These are phyloP conservation scores for Gonium pectorale DNA, from an alignment of 139 green algal species.

Conservation along the genomic window DNA sequence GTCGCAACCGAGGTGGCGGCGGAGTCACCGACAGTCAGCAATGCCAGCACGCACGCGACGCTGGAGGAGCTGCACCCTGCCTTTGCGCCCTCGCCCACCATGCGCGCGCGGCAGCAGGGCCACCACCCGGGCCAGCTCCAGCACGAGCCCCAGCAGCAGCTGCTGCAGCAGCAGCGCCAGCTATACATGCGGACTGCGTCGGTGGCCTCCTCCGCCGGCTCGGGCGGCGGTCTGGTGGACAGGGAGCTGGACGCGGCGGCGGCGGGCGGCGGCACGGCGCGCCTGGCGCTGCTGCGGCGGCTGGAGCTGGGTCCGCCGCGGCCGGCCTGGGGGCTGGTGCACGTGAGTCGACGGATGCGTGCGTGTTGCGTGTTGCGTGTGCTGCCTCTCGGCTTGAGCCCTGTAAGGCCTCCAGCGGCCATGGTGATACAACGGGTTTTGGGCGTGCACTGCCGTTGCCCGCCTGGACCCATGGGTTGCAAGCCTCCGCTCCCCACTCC, in stretches of 20 bases:
- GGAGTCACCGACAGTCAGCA: background rate
- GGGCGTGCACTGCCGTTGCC: background rate
- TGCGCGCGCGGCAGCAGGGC: no score
- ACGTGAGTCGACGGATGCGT: background rate
- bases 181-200: constrained; percentile 1
- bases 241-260: background rate
- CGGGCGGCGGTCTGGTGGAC: constrained; percentile 1
- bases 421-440: background rate
- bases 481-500: background rate
- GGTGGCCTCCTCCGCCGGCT: background rate
- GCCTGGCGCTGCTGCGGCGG: constrained; percentile 30
- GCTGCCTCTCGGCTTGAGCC: background rate
- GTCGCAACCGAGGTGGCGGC: background rate
- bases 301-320: constrained; percentile 18
- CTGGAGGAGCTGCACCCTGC: constrained; percentile 2
- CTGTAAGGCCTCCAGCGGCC: background rate
- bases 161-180: no score
- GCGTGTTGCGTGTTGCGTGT: no score
- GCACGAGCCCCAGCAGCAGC: no score
- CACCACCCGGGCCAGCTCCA: no score
- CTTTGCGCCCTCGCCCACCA: background rate
- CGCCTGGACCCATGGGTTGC: background rate
- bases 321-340: constrained; percentile 24
- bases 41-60: no score
- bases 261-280: constrained; percentile 17